Percentiles rank a stretch among this genome's conserved stretches.
These are phyloP conservation scores for Pterocarpus macrocarpus DNA, from an alignment of 306 rosid species.

Conservation along the genomic window DNA sequence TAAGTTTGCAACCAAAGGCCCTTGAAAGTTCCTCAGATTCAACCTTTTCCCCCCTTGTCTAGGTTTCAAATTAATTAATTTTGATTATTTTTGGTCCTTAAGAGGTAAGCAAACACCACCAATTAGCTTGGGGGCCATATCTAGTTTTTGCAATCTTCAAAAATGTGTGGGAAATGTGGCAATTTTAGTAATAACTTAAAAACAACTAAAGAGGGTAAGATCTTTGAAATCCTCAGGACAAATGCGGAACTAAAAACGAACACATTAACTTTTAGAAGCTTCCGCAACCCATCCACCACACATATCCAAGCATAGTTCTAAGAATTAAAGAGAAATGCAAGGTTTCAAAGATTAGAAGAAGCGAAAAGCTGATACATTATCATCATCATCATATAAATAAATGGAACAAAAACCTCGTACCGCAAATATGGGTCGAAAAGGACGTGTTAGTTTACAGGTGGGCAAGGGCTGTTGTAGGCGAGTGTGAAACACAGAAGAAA, in stretches of 20 bases:
- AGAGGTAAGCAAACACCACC: neutral
- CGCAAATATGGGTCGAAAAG: neutral
- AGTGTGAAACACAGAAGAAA: neutral
- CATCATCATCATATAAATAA: neutral
- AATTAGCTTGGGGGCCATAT: neutral
- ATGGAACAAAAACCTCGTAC: neutral
- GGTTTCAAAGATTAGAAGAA: neutral
- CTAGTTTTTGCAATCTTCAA: neutral
- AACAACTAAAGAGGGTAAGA: neutral
- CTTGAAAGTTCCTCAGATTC: neutral
- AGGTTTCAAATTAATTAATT: neutral
- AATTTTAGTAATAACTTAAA: neutral
- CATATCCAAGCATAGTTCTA: too few species aligned
- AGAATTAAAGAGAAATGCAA: neutral
- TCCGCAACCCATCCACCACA: neutral
- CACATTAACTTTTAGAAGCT: slow-evolving; percentile 2
- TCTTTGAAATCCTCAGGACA: neutral
- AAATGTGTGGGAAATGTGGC: neutral
- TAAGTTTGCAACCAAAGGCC: neutral
- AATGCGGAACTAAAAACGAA: neutral
- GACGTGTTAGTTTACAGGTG: neutral
- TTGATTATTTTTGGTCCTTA: neutral
- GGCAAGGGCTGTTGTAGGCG: too few species aligned
- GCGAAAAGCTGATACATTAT: neutral
- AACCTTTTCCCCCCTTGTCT: neutral